Evolutionary conservation across 257 asterid genomes (phyloP).

Genomic region (Handroanthus guayacan): DNA sequence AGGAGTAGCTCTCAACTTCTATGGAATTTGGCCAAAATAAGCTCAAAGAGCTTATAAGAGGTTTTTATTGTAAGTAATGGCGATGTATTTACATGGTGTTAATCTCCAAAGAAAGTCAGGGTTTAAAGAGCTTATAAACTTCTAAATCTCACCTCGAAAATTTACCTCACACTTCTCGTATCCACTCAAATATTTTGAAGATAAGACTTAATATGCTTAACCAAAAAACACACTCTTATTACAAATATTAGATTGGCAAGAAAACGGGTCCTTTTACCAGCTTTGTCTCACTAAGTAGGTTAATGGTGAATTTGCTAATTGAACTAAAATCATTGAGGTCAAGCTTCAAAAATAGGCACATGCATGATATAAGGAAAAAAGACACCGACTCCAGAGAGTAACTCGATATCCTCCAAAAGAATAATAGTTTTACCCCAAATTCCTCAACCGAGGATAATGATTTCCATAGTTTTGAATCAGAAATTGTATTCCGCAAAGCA

Average conservation of each 20-base stretch:
- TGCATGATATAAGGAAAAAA: constrained; percentile 20
- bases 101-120: constrained; percentile 8
- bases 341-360: constrained; percentile 3
- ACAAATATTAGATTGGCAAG: constrained; percentile 18
- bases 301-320: constrained; percentile 20
- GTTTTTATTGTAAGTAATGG: constrained; percentile 3
- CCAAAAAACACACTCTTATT: constrained; percentile 5
- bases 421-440: constrained; percentile 75
- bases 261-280: background rate
- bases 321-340: constrained; percentile 15
- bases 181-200: constrained; percentile 21
- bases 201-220: constrained; percentile 19
- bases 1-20: constrained; percentile 23
- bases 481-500: constrained; percentile 79
- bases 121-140: constrained; percentile 15
- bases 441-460: constrained; percentile 82
- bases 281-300: constrained; percentile 24
- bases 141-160: constrained; percentile 2
- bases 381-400: background rate
- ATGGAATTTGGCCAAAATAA: constrained; percentile 30
- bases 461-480: constrained; percentile 70
- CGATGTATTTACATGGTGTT: constrained; percentile 21
- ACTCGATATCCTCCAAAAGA: constrained; percentile 15
- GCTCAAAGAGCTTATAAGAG: constrained; percentile 21
- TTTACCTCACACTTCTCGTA: background rate